Conservation (phyloP, 768 basidiomycete species). For the Boletellus sp. region DNA sequence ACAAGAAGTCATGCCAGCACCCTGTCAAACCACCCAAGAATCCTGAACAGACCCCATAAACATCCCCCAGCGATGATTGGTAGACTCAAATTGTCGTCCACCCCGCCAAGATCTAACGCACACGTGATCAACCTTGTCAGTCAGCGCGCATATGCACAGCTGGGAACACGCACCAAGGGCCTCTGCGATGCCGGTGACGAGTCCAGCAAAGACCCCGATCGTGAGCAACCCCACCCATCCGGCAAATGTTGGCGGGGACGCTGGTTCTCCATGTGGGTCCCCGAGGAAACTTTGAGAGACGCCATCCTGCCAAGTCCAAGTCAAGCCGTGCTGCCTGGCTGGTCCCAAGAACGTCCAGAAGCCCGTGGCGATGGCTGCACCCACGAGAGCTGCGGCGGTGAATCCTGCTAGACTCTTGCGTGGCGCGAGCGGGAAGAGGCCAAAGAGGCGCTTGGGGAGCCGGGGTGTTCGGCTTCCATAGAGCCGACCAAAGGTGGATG, state of each 20-base stretch:
- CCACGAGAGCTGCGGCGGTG: constrained; percentile 70
- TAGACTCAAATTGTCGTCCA: constrained; percentile 89
- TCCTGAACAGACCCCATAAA: constrained; percentile 53
- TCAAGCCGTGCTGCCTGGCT: constrained; percentile 37
- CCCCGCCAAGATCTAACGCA: constrained; percentile 65
- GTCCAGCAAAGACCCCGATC: constrained; percentile 62
- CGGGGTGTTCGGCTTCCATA: constrained; percentile 67
- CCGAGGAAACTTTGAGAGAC: constrained; percentile 33
- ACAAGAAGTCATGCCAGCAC: constrained; percentile 12
- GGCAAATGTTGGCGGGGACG: constrained; percentile 12
- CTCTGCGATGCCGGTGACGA: constrained; percentile 84
- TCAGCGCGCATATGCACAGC: background rate
- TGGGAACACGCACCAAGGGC: constrained; percentile 64
- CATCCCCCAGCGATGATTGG: constrained; percentile 83
- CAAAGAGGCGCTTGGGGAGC: constrained; percentile 48
- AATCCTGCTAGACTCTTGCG: constrained; percentile 87
- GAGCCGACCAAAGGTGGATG: constrained; percentile 87
- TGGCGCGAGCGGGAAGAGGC: constrained; percentile 63
- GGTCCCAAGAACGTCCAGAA: constrained; percentile 73
- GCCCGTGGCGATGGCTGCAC: constrained; percentile 56
- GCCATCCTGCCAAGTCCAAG: constrained; percentile 58
- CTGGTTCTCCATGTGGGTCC: background rate
- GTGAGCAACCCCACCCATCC: constrained; percentile 46
- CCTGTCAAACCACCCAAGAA: constrained; percentile 34
- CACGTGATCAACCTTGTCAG: background rate